Evolutionary conservation across 169 alveolate species (phyloP).

Genomic region (Cryptosporidium meleagridis): DNA sequence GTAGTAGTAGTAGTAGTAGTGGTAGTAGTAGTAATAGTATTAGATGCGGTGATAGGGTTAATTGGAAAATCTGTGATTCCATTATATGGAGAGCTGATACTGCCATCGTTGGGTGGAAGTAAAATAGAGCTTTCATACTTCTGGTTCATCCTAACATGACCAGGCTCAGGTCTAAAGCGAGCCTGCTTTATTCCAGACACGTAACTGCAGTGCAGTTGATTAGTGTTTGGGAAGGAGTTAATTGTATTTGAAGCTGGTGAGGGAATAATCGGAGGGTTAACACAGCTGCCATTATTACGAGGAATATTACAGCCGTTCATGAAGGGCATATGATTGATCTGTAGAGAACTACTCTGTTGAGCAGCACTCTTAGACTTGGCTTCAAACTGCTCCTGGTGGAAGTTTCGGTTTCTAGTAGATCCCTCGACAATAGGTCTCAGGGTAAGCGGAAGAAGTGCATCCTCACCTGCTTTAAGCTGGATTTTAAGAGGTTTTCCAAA

Average conservation of each 20-base stretch:
- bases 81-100: conserved; percentile 14
- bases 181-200: conserved; percentile 36
- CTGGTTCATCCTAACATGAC: conserved; percentile 37
- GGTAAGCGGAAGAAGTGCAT: conserved; percentile 77
- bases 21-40: neutral
- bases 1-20: neutral
- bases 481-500: conserved; percentile 80
- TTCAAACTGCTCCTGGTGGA: conserved; percentile 25
- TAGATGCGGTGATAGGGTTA: neutral
- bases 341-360: neutral
- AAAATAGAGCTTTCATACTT: conserved; percentile 13
- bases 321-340: neutral
- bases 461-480: conserved; percentile 81
- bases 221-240: conserved; percentile 4
- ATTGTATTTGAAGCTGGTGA: conserved; percentile 1
- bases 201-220: conserved; percentile 13
- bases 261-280: conserved; percentile 2
- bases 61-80: neutral
- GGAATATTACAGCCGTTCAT: conserved; percentile 57
- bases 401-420: conserved; percentile 30
- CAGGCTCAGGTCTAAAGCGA: conserved; percentile 24
- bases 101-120: neutral
- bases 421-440: conserved; percentile 70
- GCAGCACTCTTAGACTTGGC: neutral
- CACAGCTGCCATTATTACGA: conserved; percentile 54